Base-by-base conservation (phyloP, 306 rosid genomes). In the Morella rubra region DNA sequence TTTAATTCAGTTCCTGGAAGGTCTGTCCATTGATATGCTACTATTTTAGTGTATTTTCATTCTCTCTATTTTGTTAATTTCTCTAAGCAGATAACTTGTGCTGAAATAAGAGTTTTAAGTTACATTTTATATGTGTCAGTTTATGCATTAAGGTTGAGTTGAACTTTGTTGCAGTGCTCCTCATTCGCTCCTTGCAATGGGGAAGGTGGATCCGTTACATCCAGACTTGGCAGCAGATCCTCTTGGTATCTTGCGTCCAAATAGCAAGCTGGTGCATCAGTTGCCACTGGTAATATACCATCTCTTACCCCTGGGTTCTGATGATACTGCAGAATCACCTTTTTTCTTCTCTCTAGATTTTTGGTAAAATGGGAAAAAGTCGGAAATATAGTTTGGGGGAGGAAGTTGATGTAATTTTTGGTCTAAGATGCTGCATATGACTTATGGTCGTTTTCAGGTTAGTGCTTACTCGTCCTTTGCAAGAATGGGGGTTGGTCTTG, bases 1-100 rank as follows among this genome's bases (percentile, higher is more conserved):
- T 95, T 95, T 82, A 95, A 91, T 81, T 92, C 99, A 4, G 84
- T 88, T 76, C 99, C 99, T 14, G 96, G 97, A 87, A 95, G 99
- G 99, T 95, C 69, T 73, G 88, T 75, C 75, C 45, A 27, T 53
- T 55, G 13, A 42, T 65, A 42, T 42, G 50, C 18, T 46, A 22
- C 22, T 75, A 7, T 49, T 47, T 32, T 50, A n/a, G 14, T 41
- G 40, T n/a, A 15, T 46, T 72, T 73, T 19, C 40, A 2, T 45
- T 15, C 32, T 65, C 7, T 67, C 42, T 4, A 45, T 69, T 45
- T 61, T 46, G 8, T 27, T 71, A 44, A 19, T 59, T 62, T 75
- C n/a, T 13, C 71, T 0, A 2, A 65, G 71, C 58, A 40, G 13
- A 37, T 65, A 46, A 59, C 46, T 52, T 45, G 5, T 14, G 71